These are phyloP conservation scores for Volvariella volvacea DNA, from an alignment of 1,284 basidiomycete species.

Conservation along the genomic window DNA sequence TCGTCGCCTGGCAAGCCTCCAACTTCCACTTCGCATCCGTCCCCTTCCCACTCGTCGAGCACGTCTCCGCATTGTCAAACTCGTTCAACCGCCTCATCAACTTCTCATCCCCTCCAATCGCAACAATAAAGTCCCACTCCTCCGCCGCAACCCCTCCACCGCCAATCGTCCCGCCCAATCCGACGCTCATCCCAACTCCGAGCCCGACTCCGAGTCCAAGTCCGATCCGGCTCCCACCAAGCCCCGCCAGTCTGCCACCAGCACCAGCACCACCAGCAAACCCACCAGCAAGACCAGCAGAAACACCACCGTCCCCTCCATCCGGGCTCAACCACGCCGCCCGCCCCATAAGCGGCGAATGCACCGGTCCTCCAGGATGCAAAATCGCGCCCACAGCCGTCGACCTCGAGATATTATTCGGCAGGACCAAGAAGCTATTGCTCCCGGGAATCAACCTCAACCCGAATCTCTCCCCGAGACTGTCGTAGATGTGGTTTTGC, in stretches of 20 bases:
- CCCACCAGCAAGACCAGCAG: conserved; percentile 10
- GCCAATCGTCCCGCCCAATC: conserved; percentile 8
- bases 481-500: conserved; percentile 86
- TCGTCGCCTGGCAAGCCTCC: conserved; percentile 33
- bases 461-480: conserved; percentile 74
- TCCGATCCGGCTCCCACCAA: too few species aligned
- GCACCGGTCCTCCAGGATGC: conserved; percentile 58
- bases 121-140: conserved; percentile 59
- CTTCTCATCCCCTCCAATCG: conserved; percentile 70
- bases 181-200: too few species aligned
- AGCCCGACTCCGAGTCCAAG: too few species aligned
- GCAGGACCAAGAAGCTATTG: conserved; percentile 77
- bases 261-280: conserved; percentile 8
- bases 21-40: conserved; percentile 73
- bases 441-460: conserved; percentile 74
- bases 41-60: conserved; percentile 59
- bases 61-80: conserved; percentile 65
- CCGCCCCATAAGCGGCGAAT: conserved; percentile 37
- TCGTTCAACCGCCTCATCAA: conserved; percentile 67
- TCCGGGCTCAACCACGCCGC: conserved; percentile 28
- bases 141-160: conserved; percentile 27
- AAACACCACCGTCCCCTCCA: conserved; percentile 6
- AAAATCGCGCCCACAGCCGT: conserved; percentile 74
- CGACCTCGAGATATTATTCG: conserved; percentile 77
- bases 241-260: not conserved